Evolutionary conservation across 192 early-diverging fungal species (phyloP), one percentile per base, ranked within the genome.

Genomic region (Glomus cerebriforme): DNA sequence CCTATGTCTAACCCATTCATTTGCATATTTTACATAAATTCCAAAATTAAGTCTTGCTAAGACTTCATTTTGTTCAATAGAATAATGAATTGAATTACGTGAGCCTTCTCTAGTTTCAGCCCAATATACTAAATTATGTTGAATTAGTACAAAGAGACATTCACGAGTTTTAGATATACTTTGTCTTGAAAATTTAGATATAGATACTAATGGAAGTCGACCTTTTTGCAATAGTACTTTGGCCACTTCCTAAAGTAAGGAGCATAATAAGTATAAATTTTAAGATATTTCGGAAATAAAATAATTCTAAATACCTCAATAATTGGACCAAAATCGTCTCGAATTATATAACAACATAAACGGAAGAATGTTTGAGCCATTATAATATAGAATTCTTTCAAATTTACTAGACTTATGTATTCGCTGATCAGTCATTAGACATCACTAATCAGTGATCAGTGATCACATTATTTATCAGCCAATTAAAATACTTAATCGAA

Each of bases 71-170:
- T 84, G 37, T 66, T 86, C 87, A 69, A 91, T 72, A 17, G 89
- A 84, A 80, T 96, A 98, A 84, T 92, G 94, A 9, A 90, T 90
- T 4, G 86, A 82, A 35, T 87, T 86, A n/a, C 90, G 85, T 35
- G 74, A 45, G 1, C 88, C 87, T 69, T 94, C 94, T 32, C 84
- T 71, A 3, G 82, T 60, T 78, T 92, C 91, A 7, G 93, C 91
- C 79, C 92, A 95, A 9, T 90, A 90, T 13, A 84, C 92, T 3
- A 95, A 68, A 79, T 90, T 88, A 83, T 98, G 96, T 82, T 98
- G 96, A 59, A 98, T 93, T 70, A 98, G 85, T 3, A 96, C 88
- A 17, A 93, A 89, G 24, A 98, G 85, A 32, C 86, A 85, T 81
- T 96, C 94, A 27, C 92, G 89, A 10, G 94, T 89, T 31, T 90